These are phyloP conservation scores for Cryphonectria radicalis DNA, from an alignment of 2,329 filamentous ascomycete species.

Conservation along the genomic window DNA sequence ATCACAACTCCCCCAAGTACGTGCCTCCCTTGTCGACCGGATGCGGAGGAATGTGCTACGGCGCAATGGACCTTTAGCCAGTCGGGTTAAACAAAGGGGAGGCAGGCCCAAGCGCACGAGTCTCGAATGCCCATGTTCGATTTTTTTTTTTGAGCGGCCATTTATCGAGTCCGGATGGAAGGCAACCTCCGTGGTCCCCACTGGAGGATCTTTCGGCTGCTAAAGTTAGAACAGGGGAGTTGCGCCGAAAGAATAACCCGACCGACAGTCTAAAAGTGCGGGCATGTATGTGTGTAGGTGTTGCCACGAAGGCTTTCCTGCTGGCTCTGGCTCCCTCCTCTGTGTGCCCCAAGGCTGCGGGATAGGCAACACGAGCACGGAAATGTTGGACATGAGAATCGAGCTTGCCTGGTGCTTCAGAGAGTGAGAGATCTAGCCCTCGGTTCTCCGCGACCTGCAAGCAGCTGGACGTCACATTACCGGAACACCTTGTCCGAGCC, in stretches of 20 bases:
- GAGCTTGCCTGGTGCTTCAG: neutral
- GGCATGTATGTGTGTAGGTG: neutral
- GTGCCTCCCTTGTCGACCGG: neutral
- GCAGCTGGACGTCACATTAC: neutral
- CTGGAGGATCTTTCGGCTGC: constrained; percentile 12
- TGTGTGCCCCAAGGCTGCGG: neutral
- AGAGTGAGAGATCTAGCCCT: neutral
- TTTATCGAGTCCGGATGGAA: neutral
- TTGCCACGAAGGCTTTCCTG: neutral
- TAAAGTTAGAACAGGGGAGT: constrained; percentile 24
- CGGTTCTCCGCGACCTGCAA: neutral
- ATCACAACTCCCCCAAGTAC: neutral
- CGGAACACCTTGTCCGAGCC: neutral
- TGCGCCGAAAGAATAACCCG: constrained; percentile 1
- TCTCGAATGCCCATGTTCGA: neutral
- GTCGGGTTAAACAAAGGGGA: neutral
- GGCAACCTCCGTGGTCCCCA: constrained; percentile 5
- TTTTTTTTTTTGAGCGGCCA: neutral
- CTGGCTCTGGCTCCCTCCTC: neutral
- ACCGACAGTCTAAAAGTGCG: neutral
- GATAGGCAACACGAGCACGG: neutral
- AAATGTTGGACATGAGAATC: neutral
- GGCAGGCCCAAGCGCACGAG: neutral
- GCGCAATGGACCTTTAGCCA: neutral
- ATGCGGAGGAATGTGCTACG: constrained; percentile 4